These are phyloP conservation scores for Ananas comosus DNA, from an alignment of 176 grass and related monocot species.

Conservation along the genomic window DNA sequence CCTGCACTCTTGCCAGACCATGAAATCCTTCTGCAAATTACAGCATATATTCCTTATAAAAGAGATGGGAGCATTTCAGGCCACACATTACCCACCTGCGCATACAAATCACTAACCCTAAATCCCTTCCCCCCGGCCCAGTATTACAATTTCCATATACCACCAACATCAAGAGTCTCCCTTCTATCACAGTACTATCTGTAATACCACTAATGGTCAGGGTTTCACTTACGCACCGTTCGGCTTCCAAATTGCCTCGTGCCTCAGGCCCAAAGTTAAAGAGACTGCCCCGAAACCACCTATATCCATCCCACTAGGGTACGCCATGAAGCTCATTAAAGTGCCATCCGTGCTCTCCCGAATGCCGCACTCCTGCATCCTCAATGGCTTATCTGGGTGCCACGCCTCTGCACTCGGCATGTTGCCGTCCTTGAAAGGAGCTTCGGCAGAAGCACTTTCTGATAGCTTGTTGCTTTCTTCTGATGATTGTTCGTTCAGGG, in stretches of 20 bases:
- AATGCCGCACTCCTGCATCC: slow-evolving; percentile 25
- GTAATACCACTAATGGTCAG: neutral
- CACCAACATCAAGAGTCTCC: neutral
- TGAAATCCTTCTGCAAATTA: no score
- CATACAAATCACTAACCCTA: no score
- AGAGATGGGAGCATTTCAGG: no score
- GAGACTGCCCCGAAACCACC: slow-evolving; percentile 38
- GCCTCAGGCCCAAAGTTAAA: slow-evolving; percentile 37
- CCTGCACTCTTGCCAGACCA: no score
- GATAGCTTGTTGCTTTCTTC: slow-evolving; percentile 3
- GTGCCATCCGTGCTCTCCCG: slow-evolving; percentile 19
- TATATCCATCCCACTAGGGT: slow-evolving; percentile 25
- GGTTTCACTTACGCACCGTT: slow-evolving; percentile 28
- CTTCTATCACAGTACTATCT: no score
- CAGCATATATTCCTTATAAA: no score
- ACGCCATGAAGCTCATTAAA: slow-evolving; percentile 36
- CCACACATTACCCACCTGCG: no score
- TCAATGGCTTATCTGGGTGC: slow-evolving; percentile 30
- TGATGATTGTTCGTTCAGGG: neutral
- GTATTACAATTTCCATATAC: neutral
- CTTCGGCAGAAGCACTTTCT: slow-evolving; percentile 2
- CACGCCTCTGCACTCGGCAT: slow-evolving; percentile 7
- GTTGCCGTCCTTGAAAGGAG: neutral
- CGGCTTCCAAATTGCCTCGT: slow-evolving; percentile 39
- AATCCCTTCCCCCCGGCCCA: no score